Conservation (phyloP, 176 grass and related monocot species). For the Guadua angustifolia region DNA sequence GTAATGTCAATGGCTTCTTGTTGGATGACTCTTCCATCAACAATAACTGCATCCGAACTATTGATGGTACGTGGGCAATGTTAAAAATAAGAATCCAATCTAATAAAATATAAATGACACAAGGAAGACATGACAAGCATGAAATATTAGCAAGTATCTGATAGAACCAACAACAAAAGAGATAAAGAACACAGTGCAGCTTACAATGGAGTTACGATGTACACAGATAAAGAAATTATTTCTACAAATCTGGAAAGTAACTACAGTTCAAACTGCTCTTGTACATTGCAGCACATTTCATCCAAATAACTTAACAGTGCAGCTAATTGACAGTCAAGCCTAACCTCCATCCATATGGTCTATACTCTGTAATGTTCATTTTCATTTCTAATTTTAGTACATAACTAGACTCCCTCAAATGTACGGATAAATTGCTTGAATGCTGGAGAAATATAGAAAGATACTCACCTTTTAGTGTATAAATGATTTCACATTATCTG, state of each 20-base stretch:
- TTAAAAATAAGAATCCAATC: background rate
- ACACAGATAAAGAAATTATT: constrained; percentile 12
- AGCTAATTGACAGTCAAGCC: background rate
- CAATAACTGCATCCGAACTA: constrained; percentile 79
- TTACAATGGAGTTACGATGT: background rate
- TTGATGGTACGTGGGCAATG: constrained; percentile 36
- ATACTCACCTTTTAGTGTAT: no score
- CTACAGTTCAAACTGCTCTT: no score
- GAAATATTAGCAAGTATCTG: background rate
- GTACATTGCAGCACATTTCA: background rate
- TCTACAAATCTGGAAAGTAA: background rate
- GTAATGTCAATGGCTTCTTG: constrained; percentile 71
- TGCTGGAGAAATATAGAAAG: background rate
- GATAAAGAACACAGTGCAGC: background rate
- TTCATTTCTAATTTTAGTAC: background rate
- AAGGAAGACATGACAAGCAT: constrained; percentile 11
- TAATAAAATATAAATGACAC: background rate
- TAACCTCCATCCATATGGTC: constrained; percentile 29
- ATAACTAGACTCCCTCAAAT: background rate
- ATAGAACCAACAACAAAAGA: background rate
- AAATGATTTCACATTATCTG: no score
- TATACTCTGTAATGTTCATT: background rate
- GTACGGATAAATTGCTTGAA: background rate
- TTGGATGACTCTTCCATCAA: constrained; percentile 72
- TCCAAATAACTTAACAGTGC: background rate